Base-by-base conservation (phyloP, 2,329 filamentous ascomycete genomes). In the Sordariomycetes sp. region DNA sequence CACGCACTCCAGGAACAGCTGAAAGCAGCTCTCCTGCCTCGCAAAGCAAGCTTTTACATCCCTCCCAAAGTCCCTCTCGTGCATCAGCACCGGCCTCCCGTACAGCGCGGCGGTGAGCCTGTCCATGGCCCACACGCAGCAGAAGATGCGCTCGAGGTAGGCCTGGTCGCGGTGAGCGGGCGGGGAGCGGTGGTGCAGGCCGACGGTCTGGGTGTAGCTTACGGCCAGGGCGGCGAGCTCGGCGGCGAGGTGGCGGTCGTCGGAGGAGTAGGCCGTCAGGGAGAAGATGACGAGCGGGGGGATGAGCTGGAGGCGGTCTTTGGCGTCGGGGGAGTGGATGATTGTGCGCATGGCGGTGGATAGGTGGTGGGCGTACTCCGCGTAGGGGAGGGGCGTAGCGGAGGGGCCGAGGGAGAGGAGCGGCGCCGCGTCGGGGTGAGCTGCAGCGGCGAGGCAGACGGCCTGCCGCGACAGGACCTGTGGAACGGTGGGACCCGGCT, bases 271-370 rank as follows among this genome's bases (percentile, higher is more conserved):
- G 2, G 61, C 58, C 20, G 57, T 59, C 1, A 62, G 52, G 1
- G 68, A 68, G 32, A 74, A 67, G 5, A 64, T 59, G n/a, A 70
- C 62, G 51, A 74, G 73, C 2, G 68, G 60, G 17, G 62, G 59
- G 1, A 65, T 68, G 10, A 58, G 45, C 34, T 58, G 60, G 17
- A 62, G 53, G 25, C 60, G 56, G 28, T 62, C 61, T 10, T 56
- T 59, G 12, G 59, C 28, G 7, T 59, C 17, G 1, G 56, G 58
- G 7, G 59, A 53, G 17, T 45, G 36, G 12, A 62, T 56, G 12
- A 53, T 53, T 28, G 58, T 58, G n/a, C 60, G 59, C 25, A 62
- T 61, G 20, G 60, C 58, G 1, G 57, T 59, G 7, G 59, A 57
- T 2, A 62, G 53, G n/a, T 52, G 58, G 10, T 55, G 53, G 2